A percentile compares a stretch with the other conserved stretches of the same genome.
Conservation (phyloP, 2,329 filamentous ascomycete genomes). For the Alternaria hordeiaustralica region DNA sequence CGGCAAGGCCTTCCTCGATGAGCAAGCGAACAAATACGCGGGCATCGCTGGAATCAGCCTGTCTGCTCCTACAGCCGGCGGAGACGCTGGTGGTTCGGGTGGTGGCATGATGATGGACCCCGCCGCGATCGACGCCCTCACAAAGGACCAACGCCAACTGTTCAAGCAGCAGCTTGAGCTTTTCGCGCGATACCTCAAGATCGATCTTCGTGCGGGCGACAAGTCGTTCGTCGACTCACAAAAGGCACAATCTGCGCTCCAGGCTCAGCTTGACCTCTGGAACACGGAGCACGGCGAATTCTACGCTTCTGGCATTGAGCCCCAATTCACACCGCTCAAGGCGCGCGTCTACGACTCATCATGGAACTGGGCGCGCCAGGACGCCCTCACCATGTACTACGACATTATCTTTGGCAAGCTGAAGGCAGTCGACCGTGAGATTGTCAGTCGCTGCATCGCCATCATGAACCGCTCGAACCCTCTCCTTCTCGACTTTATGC, state of each 20-base stretch:
- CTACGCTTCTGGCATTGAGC: slow-evolving; percentile 93
- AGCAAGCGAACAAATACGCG: slow-evolving; percentile 88
- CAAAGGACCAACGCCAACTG: slow-evolving; percentile 91
- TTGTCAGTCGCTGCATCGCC: slow-evolving; percentile 96
- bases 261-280: slow-evolving; percentile 95
- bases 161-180: slow-evolving; percentile 99
- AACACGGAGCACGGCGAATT: slow-evolving; percentile 94
- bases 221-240: slow-evolving; percentile 87
- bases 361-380: slow-evolving; percentile 99
- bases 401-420: slow-evolving; percentile 98
- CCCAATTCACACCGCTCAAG: slow-evolving; percentile 90
- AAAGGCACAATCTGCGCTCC: slow-evolving; percentile 84
- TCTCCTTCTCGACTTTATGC: slow-evolving; percentile 96
- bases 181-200: slow-evolving; percentile 93
- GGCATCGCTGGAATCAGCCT: slow-evolving; percentile 81
- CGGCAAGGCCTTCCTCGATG: slow-evolving; percentile 90
- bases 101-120: slow-evolving; percentile 99
- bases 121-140: slow-evolving; percentile 92
- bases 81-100: slow-evolving; percentile 72
- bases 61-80: slow-evolving; percentile 72
- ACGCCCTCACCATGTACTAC: slow-evolving; percentile 98
- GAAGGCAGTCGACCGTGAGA: slow-evolving; percentile 92
- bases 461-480: slow-evolving; percentile 99
- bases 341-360: slow-evolving; percentile 96
- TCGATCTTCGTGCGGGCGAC: slow-evolving; percentile 95